Conservation (phyloP, 306 rosid species). For the Pterocarpus santalinus region DNA sequence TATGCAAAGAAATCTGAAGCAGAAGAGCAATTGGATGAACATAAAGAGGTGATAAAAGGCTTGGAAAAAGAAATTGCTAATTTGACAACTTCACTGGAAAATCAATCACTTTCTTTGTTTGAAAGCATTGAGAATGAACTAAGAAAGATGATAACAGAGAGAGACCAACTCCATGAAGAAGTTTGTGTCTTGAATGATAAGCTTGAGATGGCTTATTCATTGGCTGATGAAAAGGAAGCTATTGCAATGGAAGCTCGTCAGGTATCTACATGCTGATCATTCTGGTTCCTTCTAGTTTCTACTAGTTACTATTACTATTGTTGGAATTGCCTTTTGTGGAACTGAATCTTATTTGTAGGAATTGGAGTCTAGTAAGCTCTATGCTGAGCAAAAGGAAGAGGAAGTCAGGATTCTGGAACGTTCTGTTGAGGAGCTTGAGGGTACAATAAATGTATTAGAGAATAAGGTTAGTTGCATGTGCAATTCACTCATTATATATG, state of each 20-base stretch:
- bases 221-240: constrained; percentile 93
- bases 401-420: constrained; percentile 91
- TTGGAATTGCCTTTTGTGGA: constrained; percentile 39
- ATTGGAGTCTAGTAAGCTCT: constrained; percentile 81
- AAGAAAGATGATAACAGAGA: constrained; percentile 64
- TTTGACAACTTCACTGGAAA: constrained; percentile 69
- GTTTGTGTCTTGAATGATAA: constrained; percentile 67
- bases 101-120: constrained; percentile 61
- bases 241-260: constrained; percentile 81
- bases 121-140: constrained; percentile 74
- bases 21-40: constrained; percentile 75
- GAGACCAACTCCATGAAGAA: constrained; percentile 79
- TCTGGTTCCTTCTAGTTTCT: constrained; percentile 38
- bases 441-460: constrained; percentile 92
- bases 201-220: constrained; percentile 82
- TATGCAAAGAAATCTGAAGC: constrained; percentile 65
- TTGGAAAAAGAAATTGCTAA: constrained; percentile 84
- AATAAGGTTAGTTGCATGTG: constrained; percentile 69
- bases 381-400: constrained; percentile 93
- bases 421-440: constrained; percentile 95
- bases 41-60: constrained; percentile 75
- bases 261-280: constrained; percentile 59
- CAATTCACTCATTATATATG: neutral
- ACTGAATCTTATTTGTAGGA: constrained; percentile 62
- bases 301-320: constrained; percentile 28